Conservation (phyloP, 1,284 basidiomycete species). For the Papiliotrema fonsecae region DNA sequence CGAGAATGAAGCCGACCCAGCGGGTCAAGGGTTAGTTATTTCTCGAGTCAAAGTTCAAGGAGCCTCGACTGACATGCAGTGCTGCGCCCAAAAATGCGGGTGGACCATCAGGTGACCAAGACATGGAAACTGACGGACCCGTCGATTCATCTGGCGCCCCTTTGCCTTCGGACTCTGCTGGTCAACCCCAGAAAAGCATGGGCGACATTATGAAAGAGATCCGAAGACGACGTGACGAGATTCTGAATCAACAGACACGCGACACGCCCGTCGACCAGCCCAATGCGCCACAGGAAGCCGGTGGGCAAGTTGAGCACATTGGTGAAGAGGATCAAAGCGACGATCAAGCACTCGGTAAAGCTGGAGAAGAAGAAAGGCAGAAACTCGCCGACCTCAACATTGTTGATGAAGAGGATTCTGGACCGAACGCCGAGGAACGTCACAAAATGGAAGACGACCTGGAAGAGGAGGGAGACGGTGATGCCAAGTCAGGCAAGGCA, state of each 20-base stretch:
- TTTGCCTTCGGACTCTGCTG: slow-evolving; percentile 24
- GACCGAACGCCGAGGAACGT: background rate
- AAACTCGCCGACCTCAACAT: slow-evolving; percentile 76
- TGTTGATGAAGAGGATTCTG: slow-evolving; percentile 54
- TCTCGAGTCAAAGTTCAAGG: background rate
- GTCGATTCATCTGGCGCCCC: slow-evolving; percentile 39
- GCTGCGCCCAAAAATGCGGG: slow-evolving; percentile 22
- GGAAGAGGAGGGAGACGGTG: slow-evolving; percentile 15
- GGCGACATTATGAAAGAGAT: slow-evolving; percentile 85
- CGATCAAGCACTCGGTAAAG: slow-evolving; percentile 83
- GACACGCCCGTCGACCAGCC: slow-evolving; percentile 31
- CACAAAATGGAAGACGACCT: slow-evolving; percentile 13
- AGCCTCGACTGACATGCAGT: slow-evolving; percentile 2
- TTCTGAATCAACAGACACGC: slow-evolving; percentile 57
- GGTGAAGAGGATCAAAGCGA: slow-evolving; percentile 63
- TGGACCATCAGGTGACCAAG: slow-evolving; percentile 32
- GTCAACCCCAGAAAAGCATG: slow-evolving; percentile 61
- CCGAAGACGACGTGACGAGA: slow-evolving; percentile 76
- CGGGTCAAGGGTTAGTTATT: slow-evolving; percentile 28
- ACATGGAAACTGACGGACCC: slow-evolving; percentile 35
- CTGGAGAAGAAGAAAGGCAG: slow-evolving; percentile 74
- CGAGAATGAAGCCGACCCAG: slow-evolving; percentile 35
- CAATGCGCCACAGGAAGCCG: slow-evolving; percentile 49
- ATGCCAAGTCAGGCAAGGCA: slow-evolving; percentile 12
- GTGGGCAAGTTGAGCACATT: slow-evolving; percentile 76